These are phyloP conservation scores for Leccinum truebloodii DNA, from an alignment of 768 basidiomycete genomes.

Conservation along the genomic window DNA sequence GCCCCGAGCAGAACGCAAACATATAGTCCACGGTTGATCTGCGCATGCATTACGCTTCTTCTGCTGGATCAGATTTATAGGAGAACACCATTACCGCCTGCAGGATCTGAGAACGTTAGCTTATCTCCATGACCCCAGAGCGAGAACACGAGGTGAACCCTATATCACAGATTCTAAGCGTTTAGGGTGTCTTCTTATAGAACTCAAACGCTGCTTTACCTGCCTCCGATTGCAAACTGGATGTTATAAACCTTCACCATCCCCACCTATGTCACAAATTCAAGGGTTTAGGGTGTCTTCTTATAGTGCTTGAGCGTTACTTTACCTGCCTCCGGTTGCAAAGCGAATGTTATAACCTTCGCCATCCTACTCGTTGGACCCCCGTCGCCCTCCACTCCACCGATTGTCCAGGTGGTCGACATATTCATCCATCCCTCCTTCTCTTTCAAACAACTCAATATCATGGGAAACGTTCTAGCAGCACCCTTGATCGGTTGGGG, in stretches of 20 bases:
- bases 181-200: neutral
- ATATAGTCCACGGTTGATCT: too few relatives aligned
- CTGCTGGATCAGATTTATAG: too few relatives aligned
- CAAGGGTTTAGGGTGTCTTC: neutral
- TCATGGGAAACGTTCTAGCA: slow-evolving; percentile 5
- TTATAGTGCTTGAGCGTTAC: neutral
- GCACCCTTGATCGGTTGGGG: too few relatives aligned
- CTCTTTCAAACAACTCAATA: neutral
- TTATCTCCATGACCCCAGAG: too few relatives aligned
- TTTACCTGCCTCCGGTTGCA: neutral
- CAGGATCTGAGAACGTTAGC: too few relatives aligned
- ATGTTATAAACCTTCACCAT: neutral
- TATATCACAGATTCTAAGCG: neutral
- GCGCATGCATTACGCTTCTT: too few relatives aligned
- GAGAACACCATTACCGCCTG: too few relatives aligned
- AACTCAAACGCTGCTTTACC: neutral
- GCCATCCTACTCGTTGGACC: neutral
- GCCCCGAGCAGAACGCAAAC: too few relatives aligned
- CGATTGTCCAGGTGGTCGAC: neutral
- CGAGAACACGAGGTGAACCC: too few relatives aligned
- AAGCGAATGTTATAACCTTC: neutral
- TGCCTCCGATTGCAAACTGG: neutral
- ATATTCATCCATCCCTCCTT: too few relatives aligned
- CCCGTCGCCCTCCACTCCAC: neutral
- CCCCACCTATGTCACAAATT: neutral